Base-by-base conservation (phyloP, 306 rosid genomes). In the Vachellia collinsii region DNA sequence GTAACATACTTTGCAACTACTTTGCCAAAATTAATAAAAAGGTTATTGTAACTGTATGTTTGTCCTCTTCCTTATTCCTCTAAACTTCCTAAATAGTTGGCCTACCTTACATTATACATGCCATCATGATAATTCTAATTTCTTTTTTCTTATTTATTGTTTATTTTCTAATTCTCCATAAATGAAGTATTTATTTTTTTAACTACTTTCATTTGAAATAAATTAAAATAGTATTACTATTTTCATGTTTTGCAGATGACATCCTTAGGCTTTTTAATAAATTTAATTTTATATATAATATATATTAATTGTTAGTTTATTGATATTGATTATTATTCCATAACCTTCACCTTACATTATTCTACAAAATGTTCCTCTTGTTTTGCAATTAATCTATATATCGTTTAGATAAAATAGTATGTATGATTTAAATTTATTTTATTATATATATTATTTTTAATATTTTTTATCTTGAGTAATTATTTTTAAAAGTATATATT, bases 11-110 rank as follows among this genome's bases (percentile, higher is more conserved):
- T 70, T 80, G 41, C 79, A 90, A 86, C 87, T 85, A 88, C 88
- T 83, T 79, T 80, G 79, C 84, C 82, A 61, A 61, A 61, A 61
- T 61, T 12, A 61, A 61, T 61, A 61, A 25, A 23, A 61, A 25
- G 67, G 67, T 25, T 79, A 85, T 76, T 89, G 90, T 85, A 79
- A 79, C 14, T 75, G 81, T 65, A 76, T 70, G 23, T 80, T 76
- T 84, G 89, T 86, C 91, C 78, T 47, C 82, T 51, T 83, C 82
- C 80, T 83, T 79, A 80, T 85, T 82, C 84, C 76, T 74, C 63
- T 58, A 58, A 79, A 76, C 83, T 84, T 86, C 84, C 77, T 73
- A 84, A 81, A 83, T 77, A 56, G 67, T 61, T 61, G 67, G 38
- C 67, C 67, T 61, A 61, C 67, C 67, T 23, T 10, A 25, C 67